Conservation (phyloP, 192 early-diverging fungal genomes). For the Backusella luteola region DNA sequence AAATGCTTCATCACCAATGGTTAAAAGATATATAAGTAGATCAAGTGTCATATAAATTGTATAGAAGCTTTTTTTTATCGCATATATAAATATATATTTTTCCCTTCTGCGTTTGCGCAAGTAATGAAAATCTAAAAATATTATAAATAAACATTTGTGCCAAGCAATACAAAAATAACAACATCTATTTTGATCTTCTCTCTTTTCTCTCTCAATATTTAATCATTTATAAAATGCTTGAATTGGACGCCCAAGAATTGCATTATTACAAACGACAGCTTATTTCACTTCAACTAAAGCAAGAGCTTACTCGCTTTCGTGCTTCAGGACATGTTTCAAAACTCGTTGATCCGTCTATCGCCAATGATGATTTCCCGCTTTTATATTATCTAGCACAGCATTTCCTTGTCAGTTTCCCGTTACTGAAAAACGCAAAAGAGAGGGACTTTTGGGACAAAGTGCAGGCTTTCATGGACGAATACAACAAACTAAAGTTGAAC, state of each 20-base stretch:
- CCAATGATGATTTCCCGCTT: slow-evolving; percentile 39
- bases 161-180: background rate
- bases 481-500: slow-evolving; percentile 39
- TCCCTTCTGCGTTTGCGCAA: background rate
- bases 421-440: slow-evolving; percentile 37
- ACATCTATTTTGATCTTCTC: background rate
- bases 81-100: background rate
- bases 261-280: slow-evolving; percentile 59
- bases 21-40: slow-evolving; percentile 14
- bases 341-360: slow-evolving; percentile 22
- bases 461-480: slow-evolving; percentile 47
- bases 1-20: slow-evolving; percentile 29
- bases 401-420: slow-evolving; percentile 48
- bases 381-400: slow-evolving; percentile 43
- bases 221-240: background rate
- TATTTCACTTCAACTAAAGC: slow-evolving; percentile 43
- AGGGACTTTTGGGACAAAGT: slow-evolving; percentile 48
- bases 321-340: slow-evolving; percentile 20
- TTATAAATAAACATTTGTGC: background rate
- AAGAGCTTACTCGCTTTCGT: slow-evolving; percentile 35
- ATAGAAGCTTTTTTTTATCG: background rate
- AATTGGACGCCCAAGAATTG: slow-evolving; percentile 31
- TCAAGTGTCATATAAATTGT: slow-evolving; percentile 7
- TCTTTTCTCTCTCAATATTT: background rate
- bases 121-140: background rate